Evolutionary conservation across 495 filamentous ascomycete species (phyloP).

Genomic region (Penicillium goetzii): DNA sequence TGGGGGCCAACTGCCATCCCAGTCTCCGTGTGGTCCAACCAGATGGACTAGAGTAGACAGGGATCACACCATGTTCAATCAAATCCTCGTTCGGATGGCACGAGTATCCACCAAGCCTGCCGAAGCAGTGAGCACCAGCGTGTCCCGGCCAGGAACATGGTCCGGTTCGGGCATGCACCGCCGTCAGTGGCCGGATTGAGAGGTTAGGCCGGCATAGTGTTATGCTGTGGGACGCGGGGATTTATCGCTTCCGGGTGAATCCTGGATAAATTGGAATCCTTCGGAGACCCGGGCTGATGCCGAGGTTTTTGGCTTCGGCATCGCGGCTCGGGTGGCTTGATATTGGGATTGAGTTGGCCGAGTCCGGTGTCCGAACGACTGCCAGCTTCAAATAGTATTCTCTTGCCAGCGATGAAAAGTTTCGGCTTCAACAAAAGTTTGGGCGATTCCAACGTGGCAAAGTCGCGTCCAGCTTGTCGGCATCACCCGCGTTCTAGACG

Average conservation of each 20-base stretch:
- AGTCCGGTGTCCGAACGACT: background rate
- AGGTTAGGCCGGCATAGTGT: background rate
- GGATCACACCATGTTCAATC: background rate
- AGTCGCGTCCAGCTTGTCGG: background rate
- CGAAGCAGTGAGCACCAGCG: background rate
- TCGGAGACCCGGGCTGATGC: background rate
- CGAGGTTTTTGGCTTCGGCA: background rate
- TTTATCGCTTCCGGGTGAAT: background rate
- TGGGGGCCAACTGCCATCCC: background rate
- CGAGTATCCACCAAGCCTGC: background rate
- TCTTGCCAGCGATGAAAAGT: too few species aligned
- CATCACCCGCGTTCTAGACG: background rate
- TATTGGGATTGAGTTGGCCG: background rate
- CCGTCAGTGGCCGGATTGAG: background rate
- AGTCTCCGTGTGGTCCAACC: background rate
- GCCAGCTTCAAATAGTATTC: background rate
- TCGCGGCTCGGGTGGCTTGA: background rate
- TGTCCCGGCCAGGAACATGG: background rate
- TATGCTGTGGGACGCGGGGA: background rate
- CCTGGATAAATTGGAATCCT: background rate
- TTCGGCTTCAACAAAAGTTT: background rate
- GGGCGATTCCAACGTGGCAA: background rate
- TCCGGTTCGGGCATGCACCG: background rate
- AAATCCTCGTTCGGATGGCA: background rate
- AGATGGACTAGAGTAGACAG: background rate